A percentile compares a stretch with the other conserved stretches of the same genome.
Evolutionary conservation across 23 red algal species (phyloP).

Genomic region (Gracilaria gracilis): DNA sequence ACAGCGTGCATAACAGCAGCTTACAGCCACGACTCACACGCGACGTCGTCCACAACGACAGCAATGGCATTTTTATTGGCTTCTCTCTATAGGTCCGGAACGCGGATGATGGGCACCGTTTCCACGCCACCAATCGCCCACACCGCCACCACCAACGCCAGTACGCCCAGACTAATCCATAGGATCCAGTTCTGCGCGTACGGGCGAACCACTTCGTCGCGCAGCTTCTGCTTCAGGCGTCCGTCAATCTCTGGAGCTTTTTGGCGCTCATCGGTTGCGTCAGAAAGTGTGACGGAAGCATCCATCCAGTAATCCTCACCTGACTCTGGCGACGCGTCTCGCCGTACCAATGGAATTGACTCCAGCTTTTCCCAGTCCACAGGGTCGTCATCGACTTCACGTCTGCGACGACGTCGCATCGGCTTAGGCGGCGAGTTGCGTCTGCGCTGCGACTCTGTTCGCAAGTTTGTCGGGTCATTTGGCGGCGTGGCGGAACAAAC

Average conservation of each 20-base stretch:
- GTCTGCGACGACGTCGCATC: constrained; percentile 56
- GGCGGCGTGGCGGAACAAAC: constrained; percentile 41
- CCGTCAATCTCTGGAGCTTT: constrained; percentile 46
- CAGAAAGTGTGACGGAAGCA: background rate
- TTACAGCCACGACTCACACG: constrained; percentile 43
- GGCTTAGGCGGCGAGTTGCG: constrained; percentile 79
- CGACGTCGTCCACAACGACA: constrained; percentile 27
- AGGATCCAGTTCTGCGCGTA: constrained; percentile 94
- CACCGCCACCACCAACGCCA: constrained; percentile 64
- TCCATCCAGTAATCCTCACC: constrained; percentile 90
- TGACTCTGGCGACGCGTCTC: constrained; percentile 47
- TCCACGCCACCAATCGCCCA: constrained; percentile 55
- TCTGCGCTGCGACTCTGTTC: constrained; percentile 80
- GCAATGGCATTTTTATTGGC: background rate
- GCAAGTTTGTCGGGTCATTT: constrained; percentile 65
- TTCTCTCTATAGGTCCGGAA: constrained; percentile 83
- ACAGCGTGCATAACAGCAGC: constrained; percentile 36
- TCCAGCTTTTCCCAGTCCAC: constrained; percentile 81
- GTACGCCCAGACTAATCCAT: constrained; percentile 61
- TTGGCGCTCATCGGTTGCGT: constrained; percentile 1
- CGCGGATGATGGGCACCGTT: constrained; percentile 60
- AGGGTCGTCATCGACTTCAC: constrained; percentile 29
- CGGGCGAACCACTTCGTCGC: constrained; percentile 77
- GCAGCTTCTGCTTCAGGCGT: constrained; percentile 66
- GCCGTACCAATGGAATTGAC: constrained; percentile 70